These are phyloP conservation scores for Rubia tinctorum DNA, from an alignment of 305 asterid genomes.

Conservation along the genomic window DNA sequence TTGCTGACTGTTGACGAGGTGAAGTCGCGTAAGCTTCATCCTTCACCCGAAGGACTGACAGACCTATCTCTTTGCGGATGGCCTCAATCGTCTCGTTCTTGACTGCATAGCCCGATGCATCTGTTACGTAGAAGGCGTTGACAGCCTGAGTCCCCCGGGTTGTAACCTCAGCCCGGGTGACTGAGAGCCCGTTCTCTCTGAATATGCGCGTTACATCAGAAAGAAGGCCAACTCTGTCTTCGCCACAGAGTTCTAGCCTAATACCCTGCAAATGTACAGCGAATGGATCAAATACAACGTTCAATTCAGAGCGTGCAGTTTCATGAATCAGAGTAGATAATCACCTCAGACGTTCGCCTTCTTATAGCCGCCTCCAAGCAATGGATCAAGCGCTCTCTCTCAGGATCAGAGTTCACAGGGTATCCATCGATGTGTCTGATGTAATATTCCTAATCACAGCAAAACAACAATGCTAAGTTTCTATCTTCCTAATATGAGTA, in stretches of 20 bases:
- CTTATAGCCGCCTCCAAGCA: conserved; percentile 91
- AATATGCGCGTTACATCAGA: conserved; percentile 85
- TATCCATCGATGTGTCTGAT: conserved; percentile 78
- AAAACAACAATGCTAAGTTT: not conserved
- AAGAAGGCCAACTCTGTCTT: conserved; percentile 76
- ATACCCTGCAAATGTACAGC: conserved; percentile 49
- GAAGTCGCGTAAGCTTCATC: conserved; percentile 48
- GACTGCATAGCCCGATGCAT: conserved; percentile 59
- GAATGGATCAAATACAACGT: not conserved
- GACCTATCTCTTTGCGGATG: conserved; percentile 65
- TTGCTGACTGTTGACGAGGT: conserved; percentile 37
- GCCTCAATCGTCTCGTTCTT: conserved; percentile 72
- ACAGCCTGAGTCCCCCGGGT: conserved; percentile 70
- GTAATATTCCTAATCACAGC: conserved; percentile 26
- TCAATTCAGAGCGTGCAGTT: not conserved
- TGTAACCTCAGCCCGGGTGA: conserved; percentile 74
- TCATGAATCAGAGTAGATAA: not conserved
- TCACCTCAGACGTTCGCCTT: conserved; percentile 79
- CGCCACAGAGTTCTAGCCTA: conserved; percentile 64
- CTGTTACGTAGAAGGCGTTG: conserved; percentile 69
- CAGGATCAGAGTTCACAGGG: conserved; percentile 76
- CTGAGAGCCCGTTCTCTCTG: conserved; percentile 82
- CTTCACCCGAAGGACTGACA: conserved; percentile 54
- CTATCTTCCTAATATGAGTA: conserved; percentile 3
- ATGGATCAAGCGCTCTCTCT: conserved; percentile 73